Evolutionary conservation across 108 stramenopile genomes (phyloP).

Genomic region (Nitzschia sp.): DNA sequence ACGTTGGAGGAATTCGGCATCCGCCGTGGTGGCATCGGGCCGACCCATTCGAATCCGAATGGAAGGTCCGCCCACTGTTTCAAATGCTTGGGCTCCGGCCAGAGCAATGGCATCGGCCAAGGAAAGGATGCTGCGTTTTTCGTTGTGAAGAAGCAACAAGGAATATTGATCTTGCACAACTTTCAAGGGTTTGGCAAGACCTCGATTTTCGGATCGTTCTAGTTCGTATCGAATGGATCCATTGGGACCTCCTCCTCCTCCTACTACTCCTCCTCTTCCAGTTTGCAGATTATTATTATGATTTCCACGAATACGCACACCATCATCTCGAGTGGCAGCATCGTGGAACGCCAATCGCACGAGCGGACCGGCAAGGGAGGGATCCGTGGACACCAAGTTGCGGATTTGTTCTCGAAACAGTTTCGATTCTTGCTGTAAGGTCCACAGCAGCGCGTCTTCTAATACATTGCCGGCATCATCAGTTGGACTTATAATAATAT

Average conservation of each 20-base stretch:
- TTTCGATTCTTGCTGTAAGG: not conserved
- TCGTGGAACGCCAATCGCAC: slow-evolving; percentile 67
- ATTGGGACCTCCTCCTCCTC: slow-evolving; percentile 63
- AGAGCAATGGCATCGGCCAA: slow-evolving; percentile 66
- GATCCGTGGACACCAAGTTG: not conserved
- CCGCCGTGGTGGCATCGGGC: slow-evolving; percentile 36
- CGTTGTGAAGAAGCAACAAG: too few relatives aligned
- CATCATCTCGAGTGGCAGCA: slow-evolving; percentile 40
- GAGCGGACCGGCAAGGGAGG: slow-evolving; percentile 41
- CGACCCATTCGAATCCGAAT: slow-evolving; percentile 50
- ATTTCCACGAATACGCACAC: not conserved
- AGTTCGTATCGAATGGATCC: slow-evolving; percentile 68
- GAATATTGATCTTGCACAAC: slow-evolving; percentile 42
- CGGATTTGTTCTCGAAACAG: not conserved
- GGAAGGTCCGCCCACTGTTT: slow-evolving; percentile 44
- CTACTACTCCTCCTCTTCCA: not conserved
- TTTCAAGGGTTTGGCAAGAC: slow-evolving; percentile 41
- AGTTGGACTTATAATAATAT: not conserved
- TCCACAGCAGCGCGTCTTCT: not conserved
- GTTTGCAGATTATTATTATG: not conserved
- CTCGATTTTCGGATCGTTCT: slow-evolving; percentile 56
- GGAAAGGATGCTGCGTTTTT: slow-evolving; percentile 7
- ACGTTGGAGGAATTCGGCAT: slow-evolving; percentile 25
- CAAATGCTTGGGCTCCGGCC: slow-evolving; percentile 48
- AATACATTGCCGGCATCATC: too few relatives aligned